Base-by-base conservation (phyloP, 2,329 filamentous ascomycete genomes). In the Alternaria hordeiaustralica region DNA sequence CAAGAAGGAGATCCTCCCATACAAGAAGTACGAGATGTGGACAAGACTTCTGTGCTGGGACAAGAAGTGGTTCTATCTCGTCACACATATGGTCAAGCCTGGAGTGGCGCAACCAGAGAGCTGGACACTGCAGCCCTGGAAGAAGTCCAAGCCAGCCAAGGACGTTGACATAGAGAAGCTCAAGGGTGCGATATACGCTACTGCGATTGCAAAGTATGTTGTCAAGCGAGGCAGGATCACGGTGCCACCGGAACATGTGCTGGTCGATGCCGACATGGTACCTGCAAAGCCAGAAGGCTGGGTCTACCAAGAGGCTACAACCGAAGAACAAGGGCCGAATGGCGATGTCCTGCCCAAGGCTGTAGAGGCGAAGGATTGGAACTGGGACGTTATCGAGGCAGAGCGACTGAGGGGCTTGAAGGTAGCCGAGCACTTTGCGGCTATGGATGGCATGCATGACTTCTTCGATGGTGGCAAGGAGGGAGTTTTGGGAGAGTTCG, bases 241-340 rank as follows among this genome's bases (percentile, higher is more conserved):
- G 0, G 88, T 98, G 5, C 89, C 94, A 68, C 94, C 96, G 0
- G 91, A 94, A 70, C 85, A 92, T 50, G 84, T 95, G 8, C 84
- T 98, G 25, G 84, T 87, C 46, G 87, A 90, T 36, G 90, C 90
- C 54, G 89, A 89, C 2, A 83, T 97, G 76, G 82, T 98, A 55
- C 96, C 96, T 0, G 82, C 86, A 61, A 86, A 89, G 51, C 93
- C 93, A 0, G 89, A 87, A 11, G 90, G 89, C 2, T 78, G 75
- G 75, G 68, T 74, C 1, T 78, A 74, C 45, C 63, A 68, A 12
- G 65, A 62, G 2, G 59, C 45, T 3, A 33, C 23, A 21, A 43
- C 60, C 8, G 59, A 67, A 13, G 67, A 75, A 12, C 58, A 49
- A 8, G 55, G 65, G 26, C 20, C 46, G 6, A 62, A 70, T 33